Base-by-base conservation (phyloP, 2,329 filamentous ascomycete genomes). In the Cladophialophora immunda region DNA sequence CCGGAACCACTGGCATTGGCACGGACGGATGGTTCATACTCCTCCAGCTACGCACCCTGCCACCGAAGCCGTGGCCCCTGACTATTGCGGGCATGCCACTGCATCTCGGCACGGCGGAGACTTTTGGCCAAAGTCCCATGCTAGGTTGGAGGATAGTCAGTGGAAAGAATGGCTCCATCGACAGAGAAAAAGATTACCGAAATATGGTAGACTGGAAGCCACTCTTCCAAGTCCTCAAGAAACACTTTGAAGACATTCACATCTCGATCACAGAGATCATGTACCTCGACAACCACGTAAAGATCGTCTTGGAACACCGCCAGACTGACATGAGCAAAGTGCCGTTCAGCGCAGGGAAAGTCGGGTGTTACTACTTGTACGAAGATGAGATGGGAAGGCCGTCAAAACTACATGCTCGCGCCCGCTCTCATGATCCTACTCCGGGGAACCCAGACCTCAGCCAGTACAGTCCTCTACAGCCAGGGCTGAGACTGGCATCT, bases 351-450 rank as follows among this genome's bases (percentile, higher is more conserved):
- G 54, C 54, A 11, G 54, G 2, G 19, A 36, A 25, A 8, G 36
- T 56, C 15, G 1, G 8, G 13, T 56, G 53, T 56, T 56, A 1
- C 9, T 56, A 56, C 53, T 19, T 56, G 53, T 56, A 34, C 53
- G 53, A 56, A n/a, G 53, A 56, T 25, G 27, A 56, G 53, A 56
- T 56, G 53, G 53, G 27, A n/a, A 32, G 53, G n/a, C 53, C 53
- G 29, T 56, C 53, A 11, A 17, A 27, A 34, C 53, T 29, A 56
- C 15, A 56, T 34, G 53, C 22, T 56, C 53, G 53, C 53, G n/a
- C n/a, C n/a, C 53, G 53, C 27, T 11, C 13, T 34, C 9, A 5
- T 13, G 32, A 34, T 11, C 32, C 4, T 6, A 11, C 36, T 34
- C 27, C 17, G 11, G 36, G 36, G 36, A 7, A 17, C 4, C 36